Evolutionary conservation across 129 eudicot genomes (phyloP), one percentile per base, ranked within the genome.

Genomic region (Oenanthe sinensis): DNA sequence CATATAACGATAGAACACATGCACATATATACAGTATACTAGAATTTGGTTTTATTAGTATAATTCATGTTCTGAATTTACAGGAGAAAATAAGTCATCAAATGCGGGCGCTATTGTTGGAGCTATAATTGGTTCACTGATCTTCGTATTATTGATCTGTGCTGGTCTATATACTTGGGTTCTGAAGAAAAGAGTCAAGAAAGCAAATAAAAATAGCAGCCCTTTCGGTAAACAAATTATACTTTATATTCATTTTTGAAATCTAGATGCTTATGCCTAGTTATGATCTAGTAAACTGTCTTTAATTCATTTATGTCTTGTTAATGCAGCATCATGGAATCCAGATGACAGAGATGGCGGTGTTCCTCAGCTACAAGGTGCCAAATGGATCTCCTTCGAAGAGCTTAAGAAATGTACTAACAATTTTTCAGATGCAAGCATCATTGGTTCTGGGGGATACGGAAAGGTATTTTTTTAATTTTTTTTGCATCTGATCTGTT

Each of bases 381-480:
- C 97, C 60, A 90, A 84, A 82, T 86, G 91, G 87, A 88, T 90
- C 83, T 79, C 95, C n/a, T 92, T 88, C 85, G 97, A 92, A 74
- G 99, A 96, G 63, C 80, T 96, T 19, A 84, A 79, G 81, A 85
- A 75, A 85, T 85, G 90, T 82, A 86, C 95, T 1, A 49, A 89
- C 82, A 85, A 86, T 76, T 90, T 96, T 76, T 87, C 97, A 24
- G 97, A 96, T 80, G 84, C 77, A 37, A 87, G 91, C 79, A 82
- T 87, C 76, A 82, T 96, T 78, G 99, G 99, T 62, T 62, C 84
- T 75, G 97, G 99, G 48, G 97, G 99, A 77, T 96, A 92, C 55
- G 99, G 99, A 82, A 86, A 96, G 95, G 99, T 33, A 33, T 95
- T 75, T 33, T 22, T 9, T 45, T 8, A 5, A 40, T 11, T 55